Conservation (phyloP, 2,329 filamentous ascomycete species). For the Herpotrichia juniperi region DNA sequence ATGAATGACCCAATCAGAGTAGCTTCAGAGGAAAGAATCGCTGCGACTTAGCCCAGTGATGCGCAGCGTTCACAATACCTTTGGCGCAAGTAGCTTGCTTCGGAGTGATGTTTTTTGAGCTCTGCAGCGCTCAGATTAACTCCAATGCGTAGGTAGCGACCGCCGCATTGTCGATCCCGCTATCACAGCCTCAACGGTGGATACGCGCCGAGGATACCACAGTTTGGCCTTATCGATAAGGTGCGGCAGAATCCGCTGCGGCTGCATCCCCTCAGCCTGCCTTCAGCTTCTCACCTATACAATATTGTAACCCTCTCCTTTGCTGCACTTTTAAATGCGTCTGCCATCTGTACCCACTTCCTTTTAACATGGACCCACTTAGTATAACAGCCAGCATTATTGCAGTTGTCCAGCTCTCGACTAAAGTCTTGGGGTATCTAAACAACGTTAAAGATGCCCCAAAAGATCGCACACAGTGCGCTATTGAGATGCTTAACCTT, state of each 20-base stretch:
- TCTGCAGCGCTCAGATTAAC: neutral
- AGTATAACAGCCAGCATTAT: conserved; percentile 30
- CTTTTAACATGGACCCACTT: conserved; percentile 30
- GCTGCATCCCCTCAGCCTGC: conserved; percentile 8
- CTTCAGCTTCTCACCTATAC: conserved; percentile 6
- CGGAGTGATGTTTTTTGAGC: neutral
- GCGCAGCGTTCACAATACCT: neutral
- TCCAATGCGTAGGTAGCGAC: neutral
- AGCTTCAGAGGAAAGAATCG: neutral
- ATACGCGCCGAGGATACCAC: neutral
- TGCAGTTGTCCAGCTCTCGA: conserved; percentile 26
- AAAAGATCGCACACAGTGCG: conserved; percentile 23
- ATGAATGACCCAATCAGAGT: neutral
- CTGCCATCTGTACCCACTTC: neutral
- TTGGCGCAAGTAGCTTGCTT: neutral
- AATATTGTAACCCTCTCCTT: conserved; percentile 1
- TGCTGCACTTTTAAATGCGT: conserved; percentile 2
- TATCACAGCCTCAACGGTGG: neutral
- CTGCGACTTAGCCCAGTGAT: neutral
- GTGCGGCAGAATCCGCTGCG: neutral
- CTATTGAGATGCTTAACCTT: conserved; percentile 25
- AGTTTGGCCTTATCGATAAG: neutral
- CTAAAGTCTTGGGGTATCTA: conserved; percentile 24
- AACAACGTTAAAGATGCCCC: conserved; percentile 30
- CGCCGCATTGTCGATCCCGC: neutral